Conservation (phyloP, 495 filamentous ascomycete species). For the Aspergillus leporis region DNA sequence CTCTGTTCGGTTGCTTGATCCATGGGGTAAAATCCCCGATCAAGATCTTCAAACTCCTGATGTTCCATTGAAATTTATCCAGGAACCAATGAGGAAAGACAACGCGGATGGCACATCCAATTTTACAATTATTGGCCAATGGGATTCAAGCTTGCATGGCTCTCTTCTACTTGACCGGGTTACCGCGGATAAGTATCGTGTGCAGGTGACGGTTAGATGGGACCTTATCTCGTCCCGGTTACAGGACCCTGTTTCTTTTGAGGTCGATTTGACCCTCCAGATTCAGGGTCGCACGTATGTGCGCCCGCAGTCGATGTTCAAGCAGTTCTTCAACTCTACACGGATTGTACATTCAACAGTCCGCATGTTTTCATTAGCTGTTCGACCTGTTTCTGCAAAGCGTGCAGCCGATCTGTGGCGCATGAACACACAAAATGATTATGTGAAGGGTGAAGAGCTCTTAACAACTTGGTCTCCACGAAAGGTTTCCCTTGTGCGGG, state of each 20-base stretch:
- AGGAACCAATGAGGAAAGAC: conserved; percentile 71
- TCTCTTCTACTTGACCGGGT: conserved; percentile 87
- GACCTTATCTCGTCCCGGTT: conserved; percentile 78
- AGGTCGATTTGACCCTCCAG: conserved; percentile 75
- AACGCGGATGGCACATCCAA: conserved; percentile 92
- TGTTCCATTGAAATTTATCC: conserved; percentile 71
- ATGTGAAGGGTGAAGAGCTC: conserved; percentile 91
- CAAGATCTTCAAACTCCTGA: conserved; percentile 69
- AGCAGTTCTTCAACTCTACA: conserved; percentile 79
- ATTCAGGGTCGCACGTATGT: conserved; percentile 83
- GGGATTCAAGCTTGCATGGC: conserved; percentile 92
- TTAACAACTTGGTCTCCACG: conserved; percentile 83
- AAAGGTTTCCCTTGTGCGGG: conserved; percentile 81
- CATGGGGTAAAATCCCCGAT: conserved; percentile 80
- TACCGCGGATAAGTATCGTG: conserved; percentile 85
- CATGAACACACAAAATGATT: conserved; percentile 92
- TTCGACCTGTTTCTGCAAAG: conserved; percentile 87
- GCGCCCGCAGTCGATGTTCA: conserved; percentile 81
- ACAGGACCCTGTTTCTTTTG: conserved; percentile 80
- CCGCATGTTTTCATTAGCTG: conserved; percentile 78
- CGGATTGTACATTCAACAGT: conserved; percentile 85
- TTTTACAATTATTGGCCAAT: conserved; percentile 82
- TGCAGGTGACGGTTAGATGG: conserved; percentile 84
- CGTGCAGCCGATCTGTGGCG: conserved; percentile 92
- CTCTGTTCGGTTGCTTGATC: conserved; percentile 77